Evolutionary conservation across 495 filamentous ascomycete genomes (phyloP).

Genomic region (Tricharina praecox): DNA sequence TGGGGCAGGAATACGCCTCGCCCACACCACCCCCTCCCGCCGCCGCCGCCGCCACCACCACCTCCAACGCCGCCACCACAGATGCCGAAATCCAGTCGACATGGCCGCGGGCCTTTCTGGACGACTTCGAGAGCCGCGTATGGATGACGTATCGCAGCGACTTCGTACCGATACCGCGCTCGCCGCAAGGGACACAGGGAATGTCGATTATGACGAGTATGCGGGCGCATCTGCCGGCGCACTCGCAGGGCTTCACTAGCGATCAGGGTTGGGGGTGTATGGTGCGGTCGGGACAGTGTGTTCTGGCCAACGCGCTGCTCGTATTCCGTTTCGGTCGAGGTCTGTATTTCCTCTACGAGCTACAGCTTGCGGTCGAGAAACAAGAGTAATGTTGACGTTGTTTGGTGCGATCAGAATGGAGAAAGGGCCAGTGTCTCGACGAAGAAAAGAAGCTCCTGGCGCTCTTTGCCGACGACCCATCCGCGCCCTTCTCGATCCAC

Average conservation of each 20-base stretch:
- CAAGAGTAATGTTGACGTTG: no score
- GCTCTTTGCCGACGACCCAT: slow-evolving; percentile 73
- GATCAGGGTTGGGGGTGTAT: slow-evolving; percentile 98
- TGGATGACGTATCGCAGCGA: slow-evolving; percentile 95
- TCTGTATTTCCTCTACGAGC: slow-evolving; percentile 32
- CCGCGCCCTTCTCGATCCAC: slow-evolving; percentile 87
- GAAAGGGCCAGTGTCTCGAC: slow-evolving; percentile 37
- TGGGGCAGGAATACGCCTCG: slow-evolving; percentile 71
- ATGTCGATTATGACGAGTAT: slow-evolving; percentile 78
- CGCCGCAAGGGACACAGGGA: slow-evolving; percentile 27
- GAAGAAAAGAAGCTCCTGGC: slow-evolving; percentile 61
- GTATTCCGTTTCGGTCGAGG: slow-evolving; percentile 63
- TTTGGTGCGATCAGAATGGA: slow-evolving; percentile 85
- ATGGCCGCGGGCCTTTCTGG: slow-evolving; percentile 76
- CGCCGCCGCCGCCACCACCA: slow-evolving; percentile 10
- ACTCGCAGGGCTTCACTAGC: slow-evolving; percentile 62
- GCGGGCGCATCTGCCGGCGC: slow-evolving; percentile 61
- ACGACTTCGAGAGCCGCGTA: slow-evolving; percentile 81
- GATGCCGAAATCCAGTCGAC: slow-evolving; percentile 34
- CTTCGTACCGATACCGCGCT: slow-evolving; percentile 69
- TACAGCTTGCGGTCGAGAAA: no score
- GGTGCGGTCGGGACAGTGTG: slow-evolving; percentile 89
- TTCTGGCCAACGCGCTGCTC: slow-evolving; percentile 70
- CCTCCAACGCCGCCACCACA: slow-evolving; percentile 3
- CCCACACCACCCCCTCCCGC: slow-evolving; percentile 29